A percentile compares a stretch with the other conserved stretches of the same genome.
phyloP scores from a whole-genome alignment of 345 rosid genomes.

The Chamaenerion angustifolium region DNA sequence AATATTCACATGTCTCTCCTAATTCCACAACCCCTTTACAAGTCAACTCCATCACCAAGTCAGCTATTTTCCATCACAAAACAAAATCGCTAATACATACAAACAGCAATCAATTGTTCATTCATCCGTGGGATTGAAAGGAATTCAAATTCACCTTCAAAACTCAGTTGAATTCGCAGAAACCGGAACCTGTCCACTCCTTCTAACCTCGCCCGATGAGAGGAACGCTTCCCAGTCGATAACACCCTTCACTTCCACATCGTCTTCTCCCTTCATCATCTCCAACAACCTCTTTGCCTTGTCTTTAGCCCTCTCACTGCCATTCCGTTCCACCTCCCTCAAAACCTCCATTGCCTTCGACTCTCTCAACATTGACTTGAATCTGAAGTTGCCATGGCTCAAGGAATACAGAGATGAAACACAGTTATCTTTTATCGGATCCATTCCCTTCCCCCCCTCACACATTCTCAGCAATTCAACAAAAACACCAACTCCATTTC shows the following conservation, averaged over 20 bases:
- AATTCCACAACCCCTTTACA: too few species aligned
- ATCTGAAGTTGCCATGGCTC: conserved; percentile 58
- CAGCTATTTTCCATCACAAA: too few species aligned
- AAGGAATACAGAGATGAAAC: conserved; percentile 44
- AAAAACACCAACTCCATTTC: conserved; percentile 48
- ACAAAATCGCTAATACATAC: too few species aligned
- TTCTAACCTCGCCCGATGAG: conserved; percentile 36
- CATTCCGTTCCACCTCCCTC: conserved; percentile 34
- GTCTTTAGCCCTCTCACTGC: conserved; percentile 40
- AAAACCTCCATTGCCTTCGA: conserved; percentile 39
- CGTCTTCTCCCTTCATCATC: conserved; percentile 33
- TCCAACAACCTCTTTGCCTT: conserved; percentile 46
- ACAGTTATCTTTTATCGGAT: conserved; percentile 47
- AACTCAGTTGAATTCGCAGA: too few species aligned
- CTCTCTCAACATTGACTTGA: conserved; percentile 57
- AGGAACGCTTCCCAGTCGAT: conserved; percentile 49
- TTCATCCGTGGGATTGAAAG: too few species aligned
- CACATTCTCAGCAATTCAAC: conserved; percentile 38
- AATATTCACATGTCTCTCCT: too few species aligned
- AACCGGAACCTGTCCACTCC: conserved; percentile 20
- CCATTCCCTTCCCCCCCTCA: conserved; percentile 22
- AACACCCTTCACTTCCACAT: conserved; percentile 22
- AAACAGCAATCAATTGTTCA: too few species aligned
- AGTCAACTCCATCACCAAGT: too few species aligned
- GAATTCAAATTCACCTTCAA: too few species aligned